Percentiles rank a stretch among this genome's conserved stretches.
Conservation (phyloP, 2,329 filamentous ascomycete genomes). For the Penicillium sp. region DNA sequence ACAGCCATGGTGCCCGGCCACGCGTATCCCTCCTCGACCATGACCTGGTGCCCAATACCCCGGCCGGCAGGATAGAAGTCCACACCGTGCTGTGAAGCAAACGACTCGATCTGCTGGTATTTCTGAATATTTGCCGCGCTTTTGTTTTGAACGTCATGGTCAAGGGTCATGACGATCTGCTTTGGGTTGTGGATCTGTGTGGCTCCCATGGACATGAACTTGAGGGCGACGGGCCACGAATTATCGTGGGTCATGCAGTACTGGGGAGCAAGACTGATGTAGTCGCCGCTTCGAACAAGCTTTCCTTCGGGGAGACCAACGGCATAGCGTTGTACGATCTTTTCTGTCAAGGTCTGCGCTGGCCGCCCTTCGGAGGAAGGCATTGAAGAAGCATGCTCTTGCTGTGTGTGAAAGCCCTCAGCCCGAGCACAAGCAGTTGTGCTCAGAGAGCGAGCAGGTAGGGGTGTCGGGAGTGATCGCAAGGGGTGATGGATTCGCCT, state of each 20-base stretch:
- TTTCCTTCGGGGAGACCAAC: conserved; percentile 75
- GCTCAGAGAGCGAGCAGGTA: background rate
- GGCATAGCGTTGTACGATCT: conserved; percentile 82
- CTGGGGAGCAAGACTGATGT: conserved; percentile 71
- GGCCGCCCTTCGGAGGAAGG: background rate
- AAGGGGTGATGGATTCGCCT: conserved; percentile 2
- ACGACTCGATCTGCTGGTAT: conserved; percentile 76
- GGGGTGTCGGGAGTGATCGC: background rate
- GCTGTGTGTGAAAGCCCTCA: conserved; percentile 1
- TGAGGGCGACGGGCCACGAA: conserved; percentile 70
- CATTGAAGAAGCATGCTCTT: background rate
- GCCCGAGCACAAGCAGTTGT: background rate
- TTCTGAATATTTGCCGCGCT: conserved; percentile 76
- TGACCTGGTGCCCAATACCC: conserved; percentile 80
- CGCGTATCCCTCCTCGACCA: conserved; percentile 74
- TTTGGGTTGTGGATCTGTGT: conserved; percentile 67
- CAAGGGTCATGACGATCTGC: conserved; percentile 79
- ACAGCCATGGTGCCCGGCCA: conserved; percentile 86
- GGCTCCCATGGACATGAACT: conserved; percentile 81
- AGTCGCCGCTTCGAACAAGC: conserved; percentile 75
- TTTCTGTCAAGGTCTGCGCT: conserved; percentile 84
- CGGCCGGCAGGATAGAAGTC: conserved; percentile 73
- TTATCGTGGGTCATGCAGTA: conserved; percentile 88
- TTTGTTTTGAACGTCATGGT: conserved; percentile 88
- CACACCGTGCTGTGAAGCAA: conserved; percentile 74